Evolutionary conservation across 139 green algal species (phyloP).

Genomic region (Tetradesmus lagerheimii): DNA sequence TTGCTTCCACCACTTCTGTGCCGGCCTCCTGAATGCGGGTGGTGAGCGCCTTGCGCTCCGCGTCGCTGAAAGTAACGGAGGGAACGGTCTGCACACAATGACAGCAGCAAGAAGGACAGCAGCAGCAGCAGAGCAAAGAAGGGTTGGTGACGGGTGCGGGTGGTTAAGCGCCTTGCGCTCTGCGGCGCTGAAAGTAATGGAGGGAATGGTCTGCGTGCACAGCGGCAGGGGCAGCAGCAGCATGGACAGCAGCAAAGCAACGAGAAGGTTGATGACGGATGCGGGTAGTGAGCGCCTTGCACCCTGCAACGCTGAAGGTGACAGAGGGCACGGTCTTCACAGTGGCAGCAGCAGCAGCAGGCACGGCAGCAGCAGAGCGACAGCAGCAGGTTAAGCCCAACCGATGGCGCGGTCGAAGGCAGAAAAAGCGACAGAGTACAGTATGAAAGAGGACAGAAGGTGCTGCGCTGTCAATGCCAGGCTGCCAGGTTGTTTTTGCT

Average conservation of each 20-base stretch:
- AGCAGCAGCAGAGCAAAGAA: neutral
- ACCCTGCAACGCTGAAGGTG: conserved; percentile 87
- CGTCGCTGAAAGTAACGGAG: conserved; percentile 82
- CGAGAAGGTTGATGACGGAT: too few relatives aligned
- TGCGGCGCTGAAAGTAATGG: conserved; percentile 84
- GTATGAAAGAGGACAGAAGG: too few relatives aligned
- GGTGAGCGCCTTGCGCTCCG: conserved; percentile 88
- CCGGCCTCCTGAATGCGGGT: conserved; percentile 95
- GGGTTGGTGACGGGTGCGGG: conserved; percentile 71
- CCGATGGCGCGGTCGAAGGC: too few relatives aligned
- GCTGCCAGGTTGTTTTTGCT: too few relatives aligned
- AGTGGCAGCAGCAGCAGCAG: neutral
- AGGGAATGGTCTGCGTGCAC: conserved; percentile 87
- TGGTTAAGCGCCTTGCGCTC: conserved; percentile 89
- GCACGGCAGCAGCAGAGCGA: neutral
- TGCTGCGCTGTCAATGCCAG: too few relatives aligned
- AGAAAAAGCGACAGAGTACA: too few relatives aligned
- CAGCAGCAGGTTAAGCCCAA: too few relatives aligned
- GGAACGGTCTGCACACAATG: conserved; percentile 89
- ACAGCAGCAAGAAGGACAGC: too few relatives aligned
- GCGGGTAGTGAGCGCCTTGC: conserved; percentile 83
- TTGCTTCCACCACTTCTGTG: conserved; percentile 97
- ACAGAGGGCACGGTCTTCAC: conserved; percentile 85
- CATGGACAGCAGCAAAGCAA: too few relatives aligned
- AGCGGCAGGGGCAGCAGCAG: too few relatives aligned